phyloP scores from a whole-genome alignment of 164 flowering plant species.

The Vitis rotundifolia region DNA sequence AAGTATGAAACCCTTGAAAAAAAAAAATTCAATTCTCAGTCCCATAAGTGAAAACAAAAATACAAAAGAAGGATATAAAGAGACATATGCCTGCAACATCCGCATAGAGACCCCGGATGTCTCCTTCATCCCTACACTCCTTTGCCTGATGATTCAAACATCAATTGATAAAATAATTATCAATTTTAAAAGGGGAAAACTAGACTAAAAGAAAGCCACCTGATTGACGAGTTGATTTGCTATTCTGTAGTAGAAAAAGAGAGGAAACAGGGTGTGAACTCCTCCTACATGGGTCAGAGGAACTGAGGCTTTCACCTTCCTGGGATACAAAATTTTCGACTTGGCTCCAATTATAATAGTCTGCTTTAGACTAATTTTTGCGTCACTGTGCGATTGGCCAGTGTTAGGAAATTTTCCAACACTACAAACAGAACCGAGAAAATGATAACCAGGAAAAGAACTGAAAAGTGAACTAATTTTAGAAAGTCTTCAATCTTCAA shows the following conservation, averaged over 20 bases:
- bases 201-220: not conserved
- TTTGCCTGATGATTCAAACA: constrained; percentile 3
- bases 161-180: not conserved
- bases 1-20: no score
- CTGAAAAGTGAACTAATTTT: no score
- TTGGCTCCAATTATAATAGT: no score
- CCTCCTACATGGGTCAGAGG: not conserved
- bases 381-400: no score
- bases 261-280: not conserved
- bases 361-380: no score
- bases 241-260: not conserved
- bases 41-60: no score
- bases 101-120: not conserved
- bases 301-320: not conserved
- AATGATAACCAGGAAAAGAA: no score
- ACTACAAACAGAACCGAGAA: no score
- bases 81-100: constrained; percentile 1
- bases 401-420: no score
- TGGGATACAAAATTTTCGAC: no score
- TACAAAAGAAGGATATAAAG: not conserved
- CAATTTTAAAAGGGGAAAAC: not conserved
- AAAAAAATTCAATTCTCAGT: no score
- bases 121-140: constrained; percentile 4
- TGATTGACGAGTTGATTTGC: not conserved
- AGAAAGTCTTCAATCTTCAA: no score